A percentile compares a stretch with the other conserved stretches of the same genome.
Conservation (phyloP, 2,329 filamentous ascomycete genomes). For the Metarhizium album region DNA sequence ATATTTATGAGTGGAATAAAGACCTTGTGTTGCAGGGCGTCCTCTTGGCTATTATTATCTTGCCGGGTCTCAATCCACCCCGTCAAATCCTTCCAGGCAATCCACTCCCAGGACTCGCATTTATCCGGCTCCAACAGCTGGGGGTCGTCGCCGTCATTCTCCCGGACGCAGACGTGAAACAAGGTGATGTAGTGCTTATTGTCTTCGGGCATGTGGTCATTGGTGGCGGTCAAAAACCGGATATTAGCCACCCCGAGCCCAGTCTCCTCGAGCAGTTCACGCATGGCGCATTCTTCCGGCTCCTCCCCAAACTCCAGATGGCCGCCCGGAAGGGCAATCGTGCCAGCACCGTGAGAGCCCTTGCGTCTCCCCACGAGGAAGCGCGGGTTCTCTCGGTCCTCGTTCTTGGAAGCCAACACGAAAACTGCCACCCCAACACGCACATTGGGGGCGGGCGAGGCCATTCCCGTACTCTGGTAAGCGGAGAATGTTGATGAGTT, state of each 20-base stretch:
- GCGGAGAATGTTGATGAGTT: background rate
- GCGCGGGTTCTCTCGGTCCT: background rate
- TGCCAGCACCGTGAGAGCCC: background rate
- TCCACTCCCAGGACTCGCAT: background rate
- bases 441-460: background rate
- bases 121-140: background rate
- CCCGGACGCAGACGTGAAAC: background rate
- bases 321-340: background rate
- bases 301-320: background rate
- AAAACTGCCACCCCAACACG: background rate
- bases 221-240: background rate
- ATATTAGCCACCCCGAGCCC: background rate
- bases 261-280: background rate
- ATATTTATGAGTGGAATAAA: background rate
- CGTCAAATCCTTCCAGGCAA: background rate
- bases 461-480: too few species aligned
- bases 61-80: background rate
- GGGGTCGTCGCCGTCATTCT: background rate
- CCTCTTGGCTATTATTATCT: background rate
- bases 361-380: background rate
- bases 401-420: background rate
- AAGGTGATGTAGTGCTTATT: background rate
- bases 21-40: background rate
- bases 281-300: background rate
- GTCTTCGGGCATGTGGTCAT: background rate